These are phyloP conservation scores for Neostapfia colusana DNA, from an alignment of 176 grass and related monocot genomes.

Conservation along the genomic window DNA sequence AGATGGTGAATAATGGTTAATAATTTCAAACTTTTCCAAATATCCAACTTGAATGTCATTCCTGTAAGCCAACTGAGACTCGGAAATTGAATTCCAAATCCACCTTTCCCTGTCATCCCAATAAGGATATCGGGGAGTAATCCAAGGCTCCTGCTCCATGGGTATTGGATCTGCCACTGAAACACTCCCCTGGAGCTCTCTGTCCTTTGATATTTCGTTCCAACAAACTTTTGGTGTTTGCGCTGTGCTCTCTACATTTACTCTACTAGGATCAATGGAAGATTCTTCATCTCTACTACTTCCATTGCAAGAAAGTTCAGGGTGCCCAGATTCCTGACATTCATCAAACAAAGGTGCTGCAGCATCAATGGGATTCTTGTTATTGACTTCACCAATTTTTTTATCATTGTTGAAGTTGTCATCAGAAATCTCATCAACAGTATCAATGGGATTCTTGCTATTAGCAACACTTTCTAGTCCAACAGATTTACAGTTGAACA, in stretches of 20 bases:
- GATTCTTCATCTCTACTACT: slow-evolving; percentile 40
- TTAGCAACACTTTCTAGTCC: slow-evolving; percentile 36
- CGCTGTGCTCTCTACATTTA: slow-evolving; percentile 35
- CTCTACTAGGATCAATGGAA: slow-evolving; percentile 25
- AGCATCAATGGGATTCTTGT: not conserved
- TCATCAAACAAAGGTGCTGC: slow-evolving; percentile 38
- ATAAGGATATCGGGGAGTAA: slow-evolving; percentile 25
- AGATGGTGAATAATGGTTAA: slow-evolving; percentile 73
- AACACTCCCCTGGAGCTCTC: slow-evolving; percentile 23
- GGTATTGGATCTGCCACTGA: slow-evolving; percentile 25
- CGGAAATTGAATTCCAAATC: slow-evolving; percentile 75
- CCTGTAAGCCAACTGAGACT: slow-evolving; percentile 64
- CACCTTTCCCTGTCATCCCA: slow-evolving; percentile 62
- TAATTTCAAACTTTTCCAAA: slow-evolving; percentile 57
- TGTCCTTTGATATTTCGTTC: slow-evolving; percentile 45
- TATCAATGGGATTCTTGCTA: slow-evolving; percentile 30
- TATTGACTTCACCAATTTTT: slow-evolving; percentile 21
- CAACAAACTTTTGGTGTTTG: slow-evolving; percentile 30
- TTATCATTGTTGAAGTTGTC: slow-evolving; percentile 17
- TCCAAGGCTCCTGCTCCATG: slow-evolving; percentile 30
- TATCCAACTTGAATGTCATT: slow-evolving; percentile 54
- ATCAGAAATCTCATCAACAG: slow-evolving; percentile 27
- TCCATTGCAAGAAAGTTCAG: slow-evolving; percentile 36
- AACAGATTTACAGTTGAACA: slow-evolving; percentile 53
- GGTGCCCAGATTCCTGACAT: slow-evolving; percentile 11